Evolutionary conservation across 2,329 filamentous ascomycete genomes (phyloP), one percentile per base, ranked within the genome.

Genomic region (Colletotrichum eremochloae): DNA sequence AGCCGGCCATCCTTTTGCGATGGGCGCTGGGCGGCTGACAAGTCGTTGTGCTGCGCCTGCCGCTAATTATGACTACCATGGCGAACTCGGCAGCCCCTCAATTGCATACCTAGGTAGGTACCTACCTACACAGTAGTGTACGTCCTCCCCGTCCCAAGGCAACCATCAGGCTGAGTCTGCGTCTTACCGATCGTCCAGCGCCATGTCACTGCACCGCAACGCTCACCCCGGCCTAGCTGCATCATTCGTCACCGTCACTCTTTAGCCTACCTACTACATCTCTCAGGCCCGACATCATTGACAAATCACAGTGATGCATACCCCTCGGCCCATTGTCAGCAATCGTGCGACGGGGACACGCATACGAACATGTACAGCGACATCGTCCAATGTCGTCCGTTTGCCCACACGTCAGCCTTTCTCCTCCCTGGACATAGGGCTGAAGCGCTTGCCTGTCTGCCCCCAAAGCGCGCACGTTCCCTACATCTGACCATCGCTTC

Each of bases 41-140:
- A 7, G 46, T 20, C 31, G 44, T 63, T 50, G n/a, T 18, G 62
- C 63, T 71, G 68, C 68, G 68, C 68, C 68, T 55, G 56, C n/a
- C 63, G 68, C 63, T 68, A 62, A 56, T 42, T 68, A 56, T 24
- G 24, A 24, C 64, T 53, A 36, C 36, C 46, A 63, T 50, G 4
- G n/a, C 61, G 36, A 40, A 52, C 60, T 50, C 46, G 20, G 60
- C 60, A 33, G 36, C 46, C 48, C 46, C 46, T 20, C 61, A 63
- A n/a, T 31, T 33, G 36, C 7, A 3, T n/a, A 46, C 42, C 15
- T n/a, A 20, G 6, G 24, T 24, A 24, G 24, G 18, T n/a, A n/a
- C 44, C 44, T 44, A 2, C 15, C 1, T 18, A 44, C 15, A 44
- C 42, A 18, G 20, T 40, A 40, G 29, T 24, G 24, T 24, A 24